Percentiles rank a stretch among this genome's conserved stretches.
Evolutionary conservation across 73 alveolate species (phyloP).

Genomic region (Paramecium primaurelia): DNA sequence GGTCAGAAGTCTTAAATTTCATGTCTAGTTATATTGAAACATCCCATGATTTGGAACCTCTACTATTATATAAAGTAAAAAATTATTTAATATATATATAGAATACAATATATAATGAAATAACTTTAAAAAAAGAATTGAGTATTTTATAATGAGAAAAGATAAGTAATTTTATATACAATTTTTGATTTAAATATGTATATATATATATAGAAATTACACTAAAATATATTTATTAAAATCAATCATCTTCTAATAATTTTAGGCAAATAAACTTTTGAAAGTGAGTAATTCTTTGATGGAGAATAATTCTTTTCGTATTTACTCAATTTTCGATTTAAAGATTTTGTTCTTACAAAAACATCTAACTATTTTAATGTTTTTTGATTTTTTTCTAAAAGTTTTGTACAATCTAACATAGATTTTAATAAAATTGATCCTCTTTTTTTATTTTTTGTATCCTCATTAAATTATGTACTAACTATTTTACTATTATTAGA

Average conservation of each 20-base stretch:
- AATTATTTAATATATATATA: background rate
- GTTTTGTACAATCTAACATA: background rate
- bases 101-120: background rate
- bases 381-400: background rate
- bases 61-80: background rate
- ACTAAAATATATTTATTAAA: background rate
- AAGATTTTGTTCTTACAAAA: background rate
- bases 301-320: background rate
- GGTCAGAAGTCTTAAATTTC: constrained; percentile 18
- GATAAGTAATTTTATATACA: background rate
- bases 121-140: background rate
- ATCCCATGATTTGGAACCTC: constrained; percentile 12
- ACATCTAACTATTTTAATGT: background rate
- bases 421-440: background rate
- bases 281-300: background rate
- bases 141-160: background rate
- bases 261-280: background rate
- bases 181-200: background rate
- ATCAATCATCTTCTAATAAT: background rate
- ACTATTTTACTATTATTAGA: background rate
- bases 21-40: background rate
- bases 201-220: background rate
- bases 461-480: background rate
- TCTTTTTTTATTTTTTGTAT: background rate
- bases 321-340: background rate